Base-by-base conservation (phyloP, 371 early-diverging fungal genomes). In the Syncephalastrum contaminatum region DNA sequence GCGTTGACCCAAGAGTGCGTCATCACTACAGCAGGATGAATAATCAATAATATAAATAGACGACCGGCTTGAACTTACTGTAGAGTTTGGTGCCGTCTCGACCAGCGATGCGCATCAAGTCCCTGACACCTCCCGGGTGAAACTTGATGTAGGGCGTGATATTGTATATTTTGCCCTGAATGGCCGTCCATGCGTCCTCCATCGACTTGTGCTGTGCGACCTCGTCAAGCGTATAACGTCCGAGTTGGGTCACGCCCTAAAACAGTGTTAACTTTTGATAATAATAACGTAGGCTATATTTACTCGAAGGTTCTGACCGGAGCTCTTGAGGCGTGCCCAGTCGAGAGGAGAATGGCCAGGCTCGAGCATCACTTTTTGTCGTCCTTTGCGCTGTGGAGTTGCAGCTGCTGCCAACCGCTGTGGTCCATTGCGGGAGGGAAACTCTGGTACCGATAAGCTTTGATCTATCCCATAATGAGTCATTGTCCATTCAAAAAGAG, bases 1-100 rank as follows among this genome's bases (percentile, higher is more conserved):
- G 82, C 79, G 66, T 96, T 97, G 21, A 97, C 96, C 98, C 98
- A 97, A 43, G 92, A 77, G 73, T 97, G 98, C 14, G 89, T 90
- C 54, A 88, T 71, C 81, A 86, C 87, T 89, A 24, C 13, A 21
- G 1, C 3, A 40, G 69, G 30, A 48, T 18, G 4, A 54, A 16
- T 46, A 19, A 15, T 18, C 22, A 40, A 14, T 18, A 27, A 42
- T 14, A 20, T 24, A 8, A 19, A 27, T 51, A 40, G n/a, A 45
- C 42, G 16, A 45, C 51, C 5, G n/a, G 12, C 7, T 16, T 16
- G 48, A 20, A 73, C 85, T 71, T 83, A 89, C 90, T 84, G 59
- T 97, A 97, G 49, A 97, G 70, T 64, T 87, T 85, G 0, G 98
- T 96, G 14, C 93, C 94, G 53, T 99, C 99, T 62, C 87, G 89